Evolutionary conservation across 2,329 filamentous ascomycete genomes (phyloP), one percentile per base, ranked within the genome.

Genomic region (Scedosporium aurantiacum): DNA sequence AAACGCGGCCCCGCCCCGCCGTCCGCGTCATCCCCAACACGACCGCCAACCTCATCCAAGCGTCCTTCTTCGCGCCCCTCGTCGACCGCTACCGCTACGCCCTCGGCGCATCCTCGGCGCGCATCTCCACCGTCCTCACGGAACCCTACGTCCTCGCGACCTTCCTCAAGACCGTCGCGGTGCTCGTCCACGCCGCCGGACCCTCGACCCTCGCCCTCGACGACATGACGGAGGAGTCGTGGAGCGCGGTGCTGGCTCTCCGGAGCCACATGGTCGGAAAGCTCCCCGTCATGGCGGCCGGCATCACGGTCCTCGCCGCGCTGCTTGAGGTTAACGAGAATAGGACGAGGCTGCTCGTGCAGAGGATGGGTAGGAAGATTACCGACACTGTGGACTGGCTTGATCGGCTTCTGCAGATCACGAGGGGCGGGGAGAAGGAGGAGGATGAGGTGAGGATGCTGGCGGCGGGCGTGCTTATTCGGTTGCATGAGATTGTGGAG

Each of bases 341-440:
- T 57, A 84, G 91, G 63, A 83, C 88, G 75, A 78, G 85, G 66
- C 79, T 84, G 1, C 72, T 99, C 2, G 93, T 90, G 57, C 84
- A 86, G 63, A 83, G 87, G 62, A 84, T 91, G 67, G 86, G 89
- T 0, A 83, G 85, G 61, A 86, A 93, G 71, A 76, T 97, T 23
- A 80, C 96, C 59, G 93, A 97, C 79, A 89, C 90, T 63, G 84
- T 90, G 67, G 89, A 91, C 68, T 99, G 94, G 94, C 88, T 90
- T 1, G 81, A 85, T 52, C 79, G 79, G 61, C 82, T 97, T 1
- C 95, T 97, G 72, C 83, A 88, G 63, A 77, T 77, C 40, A 77
- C 75, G 6, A 74, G 77, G 32, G 80, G 80, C 0, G 63, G 62
- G 5, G 76, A 76, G 0, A 78, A 78, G 43, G 88, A 96, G 70